Evolutionary conservation across 2,329 filamentous ascomycete species (phyloP), one percentile per base, ranked within the genome.

Genomic region (Ilyonectria mors-panacis): DNA sequence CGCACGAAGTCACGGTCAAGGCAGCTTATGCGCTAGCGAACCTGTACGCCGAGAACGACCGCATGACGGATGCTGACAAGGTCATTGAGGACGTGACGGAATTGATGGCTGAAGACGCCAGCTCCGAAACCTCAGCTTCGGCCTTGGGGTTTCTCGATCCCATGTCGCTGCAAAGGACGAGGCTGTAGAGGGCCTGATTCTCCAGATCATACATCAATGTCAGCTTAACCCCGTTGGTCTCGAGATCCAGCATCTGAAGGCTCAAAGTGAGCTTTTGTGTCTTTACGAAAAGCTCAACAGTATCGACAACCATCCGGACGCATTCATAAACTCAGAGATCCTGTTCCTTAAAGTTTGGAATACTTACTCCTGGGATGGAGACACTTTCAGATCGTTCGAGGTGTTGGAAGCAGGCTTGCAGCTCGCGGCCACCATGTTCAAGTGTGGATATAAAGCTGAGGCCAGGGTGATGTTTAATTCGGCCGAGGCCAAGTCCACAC

Each of bases 361-460:
- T 9, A 26, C 33, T 3, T 59, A 59, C 21, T 1, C n/a, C 6
- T 64, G 54, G 54, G n/a, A 59, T 7, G 5, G 26, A 15, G 47
- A 64, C 19, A 37, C 7, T 37, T 57, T 45, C 13, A 6, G 26
- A 12, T 33, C 12, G 15, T 12, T 59, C 33, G 61, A 64, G 10
- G 37, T 54, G n/a, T 37, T 64, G 45, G 61, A 64, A 23, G 61
- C 55, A 4, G 45, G 35, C 37, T 35, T 59, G 26, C 54, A 64
- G 28, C 45, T 64, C 5, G 47, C 21, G 4, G 61, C 54, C 4
- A 64, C 59, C n/a, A 47, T 64, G 35, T 28, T 59, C 13, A 64
- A 59, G 37, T 15, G 54, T 42, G 55, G 37, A 10, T 54, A 53
- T 12, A 8, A 9, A 35, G 35, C 26, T 5, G 17, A 21, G 10